A percentile compares a stretch with the other conserved stretches of the same genome.
These are phyloP conservation scores for Curvularia sp. DNA, from an alignment of 2,329 filamentous ascomycete species.

Conservation along the genomic window DNA sequence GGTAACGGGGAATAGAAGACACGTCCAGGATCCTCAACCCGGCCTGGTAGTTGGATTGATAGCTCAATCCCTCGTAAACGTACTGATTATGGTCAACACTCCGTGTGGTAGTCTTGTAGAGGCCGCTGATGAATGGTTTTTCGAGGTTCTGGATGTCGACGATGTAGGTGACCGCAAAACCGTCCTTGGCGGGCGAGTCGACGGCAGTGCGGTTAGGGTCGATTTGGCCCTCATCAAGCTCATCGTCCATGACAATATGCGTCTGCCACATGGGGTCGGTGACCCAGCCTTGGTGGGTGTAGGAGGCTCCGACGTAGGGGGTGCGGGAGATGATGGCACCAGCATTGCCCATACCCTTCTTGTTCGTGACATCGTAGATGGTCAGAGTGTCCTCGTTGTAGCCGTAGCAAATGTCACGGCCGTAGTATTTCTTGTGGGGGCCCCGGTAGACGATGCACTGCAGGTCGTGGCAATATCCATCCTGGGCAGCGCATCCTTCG, in stretches of 20 bases:
- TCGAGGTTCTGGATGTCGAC: constrained; percentile 49
- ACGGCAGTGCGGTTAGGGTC: constrained; percentile 33
- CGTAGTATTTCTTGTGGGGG: constrained; percentile 58
- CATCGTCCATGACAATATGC: constrained; percentile 48
- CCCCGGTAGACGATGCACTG: constrained; percentile 66
- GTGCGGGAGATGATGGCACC: constrained; percentile 63
- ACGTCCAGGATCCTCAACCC: constrained; percentile 54
- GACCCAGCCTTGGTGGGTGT: constrained; percentile 67
- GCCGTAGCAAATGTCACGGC: constrained; percentile 63
- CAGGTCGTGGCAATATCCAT: constrained; percentile 67
- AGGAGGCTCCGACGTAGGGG: constrained; percentile 61
- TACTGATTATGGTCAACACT: constrained; percentile 58
- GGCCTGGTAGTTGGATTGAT: constrained; percentile 55
- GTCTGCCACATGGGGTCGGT: constrained; percentile 49
- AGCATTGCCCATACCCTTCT: constrained; percentile 60
- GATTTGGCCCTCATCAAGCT: constrained; percentile 49
- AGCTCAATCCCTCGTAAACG: constrained; percentile 50
- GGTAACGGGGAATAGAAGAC: constrained; percentile 48
- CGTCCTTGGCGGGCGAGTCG: constrained; percentile 41
- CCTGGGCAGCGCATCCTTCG: constrained; percentile 61
- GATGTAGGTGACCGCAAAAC: constrained; percentile 48
- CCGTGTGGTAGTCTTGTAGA: constrained; percentile 51
- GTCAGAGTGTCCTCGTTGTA: constrained; percentile 64
- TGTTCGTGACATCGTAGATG: constrained; percentile 61
- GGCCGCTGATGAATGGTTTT: constrained; percentile 49